Conservation (phyloP, 176 grass and related monocot genomes). For the Olyra latifolia region DNA sequence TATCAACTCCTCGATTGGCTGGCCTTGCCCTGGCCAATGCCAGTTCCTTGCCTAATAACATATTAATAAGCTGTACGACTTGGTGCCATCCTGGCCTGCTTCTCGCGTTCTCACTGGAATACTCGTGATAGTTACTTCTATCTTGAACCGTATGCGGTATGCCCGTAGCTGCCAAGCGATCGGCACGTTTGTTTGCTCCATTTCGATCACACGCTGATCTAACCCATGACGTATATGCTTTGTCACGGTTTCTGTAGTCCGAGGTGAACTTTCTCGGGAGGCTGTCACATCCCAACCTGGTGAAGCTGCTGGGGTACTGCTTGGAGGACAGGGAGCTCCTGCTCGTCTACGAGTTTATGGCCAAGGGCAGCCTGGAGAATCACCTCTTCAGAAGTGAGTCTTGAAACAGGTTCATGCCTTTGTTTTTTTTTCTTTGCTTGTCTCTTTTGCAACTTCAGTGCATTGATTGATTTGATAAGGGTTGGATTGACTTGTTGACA, state of each 20-base stretch:
- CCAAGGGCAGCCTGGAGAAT: slow-evolving; percentile 70
- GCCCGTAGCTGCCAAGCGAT: neutral
- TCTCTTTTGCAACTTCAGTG: slow-evolving; percentile 21
- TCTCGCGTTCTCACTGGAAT: neutral
- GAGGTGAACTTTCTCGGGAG: slow-evolving; percentile 79
- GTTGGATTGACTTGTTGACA: slow-evolving; percentile 3
- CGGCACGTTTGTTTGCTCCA: neutral
- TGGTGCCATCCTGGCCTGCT: neutral
- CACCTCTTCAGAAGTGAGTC: slow-evolving; percentile 88
- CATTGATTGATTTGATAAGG: neutral
- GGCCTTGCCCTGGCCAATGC: neutral
- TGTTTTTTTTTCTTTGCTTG: neutral
- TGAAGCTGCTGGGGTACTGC: slow-evolving; percentile 77
- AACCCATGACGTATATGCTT: neutral
- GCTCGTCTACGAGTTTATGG: slow-evolving; percentile 84
- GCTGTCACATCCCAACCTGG: slow-evolving; percentile 78
- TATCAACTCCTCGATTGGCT: neutral
- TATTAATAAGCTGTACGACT: neutral
- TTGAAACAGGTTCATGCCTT: neutral
- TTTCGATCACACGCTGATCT: neutral
- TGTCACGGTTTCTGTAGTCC: slow-evolving; percentile 30
- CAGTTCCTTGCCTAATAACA: neutral
- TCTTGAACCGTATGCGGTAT: neutral
- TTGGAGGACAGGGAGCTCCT: slow-evolving; percentile 68
- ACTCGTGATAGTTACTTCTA: neutral